Evolutionary conservation across 495 filamentous ascomycete species (phyloP), one percentile per base, ranked within the genome.

Genomic region (Penicillium verhagenii): DNA sequence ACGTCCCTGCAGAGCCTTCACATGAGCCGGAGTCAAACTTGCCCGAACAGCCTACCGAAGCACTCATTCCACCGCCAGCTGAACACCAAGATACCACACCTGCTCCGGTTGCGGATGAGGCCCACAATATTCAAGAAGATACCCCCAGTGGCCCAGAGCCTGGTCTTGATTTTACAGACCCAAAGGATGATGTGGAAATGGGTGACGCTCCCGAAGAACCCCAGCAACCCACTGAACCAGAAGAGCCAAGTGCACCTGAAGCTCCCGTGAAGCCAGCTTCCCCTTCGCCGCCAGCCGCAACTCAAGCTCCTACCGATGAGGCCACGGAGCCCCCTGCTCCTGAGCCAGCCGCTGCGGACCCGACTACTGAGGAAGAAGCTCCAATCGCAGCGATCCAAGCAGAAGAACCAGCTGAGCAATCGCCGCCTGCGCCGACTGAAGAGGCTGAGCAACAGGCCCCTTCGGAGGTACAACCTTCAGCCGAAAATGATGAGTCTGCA

Each of bases 161-260:
- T 28, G 14, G 23, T 23, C 20, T 18, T 26, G 29, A 13, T 23
- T 8, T 46, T 14, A n/a, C n/a, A 6, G 47, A 57, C 35, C 16
- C 24, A 29, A 57, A 60, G 11, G 33, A 48, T 26, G 56, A 63
- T 44, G 11, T 50, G 6, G 43, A 51, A 14, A 58, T 63, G 57
- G 52, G 31, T 31, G 56, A 56, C 21, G 45, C 47, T 7, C 35
- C 38, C 26, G 19, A 14, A 20, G 31, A 31, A 28, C n/a, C 53
- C 56, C 45, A 50, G 26, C 9, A 43, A 21, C 9, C 18, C 13
- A 20, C 18, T 19, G 18, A 43, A 24, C 40, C 7, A 10, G 40
- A 43, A 19, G 19, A 20, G 13, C 40, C 33, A 5, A 35, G 14
- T 35, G 33, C 33, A 35, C 4, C 33, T 14, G 33, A 35, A 13